Base-by-base conservation (phyloP, 2,329 filamentous ascomycete genomes). In the Arthrobotrys entomopaga region DNA sequence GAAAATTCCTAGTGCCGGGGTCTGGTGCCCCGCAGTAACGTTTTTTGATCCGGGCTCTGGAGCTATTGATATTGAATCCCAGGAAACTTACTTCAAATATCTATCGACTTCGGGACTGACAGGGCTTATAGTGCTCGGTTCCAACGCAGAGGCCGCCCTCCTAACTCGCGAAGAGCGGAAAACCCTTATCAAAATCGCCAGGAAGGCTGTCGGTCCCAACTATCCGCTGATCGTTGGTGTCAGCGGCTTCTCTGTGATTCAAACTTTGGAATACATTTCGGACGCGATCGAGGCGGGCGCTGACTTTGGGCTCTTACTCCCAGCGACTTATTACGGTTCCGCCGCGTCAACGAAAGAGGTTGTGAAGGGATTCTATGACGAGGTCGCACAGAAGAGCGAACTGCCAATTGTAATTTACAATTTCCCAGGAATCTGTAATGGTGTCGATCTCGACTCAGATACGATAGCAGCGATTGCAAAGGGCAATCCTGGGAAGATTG, bases 341-440 rank as follows among this genome's bases (percentile, higher is more conserved):
- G 85, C 85, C 13, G 57, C 43, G 34, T 89, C 87, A 2, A 86
- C 84, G 2, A 82, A 84, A 19, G 82, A 81, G 11, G 86, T 90
- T 22, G 82, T 90, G 26, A 84, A 86, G 78, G 81, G 82, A 56
- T 90, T 90, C 82, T 90, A 85, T 78, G 81, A 81, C 53, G 85
- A 89, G 29, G 82, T 90, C 2, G 86, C 87, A 0, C 80, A 80
- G n/a, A 80, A 82, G 57, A 83, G 83, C 1, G 81, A 84, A 1
- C 80, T 90, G 1, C 88, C 88, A 0, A 82, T 90, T 34, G 84
- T 91, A 46, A 81, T 90, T 13, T 90, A 90, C 81, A 90, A 90
- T 80, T 91, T 90, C 81, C 89, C 89, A 0, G 87, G 83, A 11
- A 88, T 91, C 19, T 89, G 87, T 78, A 89, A 89, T 76, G 89